Conservation (phyloP, 192 early-diverging fungal genomes). For the Entomortierella chlamydospora region DNA sequence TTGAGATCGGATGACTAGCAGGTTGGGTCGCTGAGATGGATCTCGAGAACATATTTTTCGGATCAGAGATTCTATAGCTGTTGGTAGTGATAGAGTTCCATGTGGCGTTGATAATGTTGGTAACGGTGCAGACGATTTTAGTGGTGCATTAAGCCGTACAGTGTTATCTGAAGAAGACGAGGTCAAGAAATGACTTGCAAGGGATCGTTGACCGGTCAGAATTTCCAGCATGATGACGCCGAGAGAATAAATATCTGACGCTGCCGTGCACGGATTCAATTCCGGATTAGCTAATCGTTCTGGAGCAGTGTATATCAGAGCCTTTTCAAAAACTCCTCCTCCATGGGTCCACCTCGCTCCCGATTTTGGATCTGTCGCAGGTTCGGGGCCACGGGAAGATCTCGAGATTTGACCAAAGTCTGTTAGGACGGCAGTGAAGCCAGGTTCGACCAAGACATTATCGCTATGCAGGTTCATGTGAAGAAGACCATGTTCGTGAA, state of each 20-base stretch:
- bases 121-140: conserved; percentile 1
- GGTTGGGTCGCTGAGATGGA: conserved; percentile 37
- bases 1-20: conserved; percentile 44
- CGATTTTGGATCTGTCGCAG: conserved; percentile 22
- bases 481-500: conserved; percentile 47
- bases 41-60: conserved; percentile 45
- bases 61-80: conserved; percentile 47
- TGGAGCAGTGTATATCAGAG: conserved; percentile 47
- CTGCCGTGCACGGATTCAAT: conserved; percentile 43
- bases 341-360: conserved; percentile 38
- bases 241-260: conserved; percentile 45
- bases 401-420: conserved; percentile 49
- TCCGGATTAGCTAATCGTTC: conserved; percentile 52
- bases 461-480: conserved; percentile 56
- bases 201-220: conserved; percentile 47
- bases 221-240: conserved; percentile 55
- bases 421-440: conserved; percentile 38
- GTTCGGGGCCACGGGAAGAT: conserved; percentile 22
- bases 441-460: conserved; percentile 44
- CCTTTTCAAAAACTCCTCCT: conserved; percentile 45
- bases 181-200: conserved; percentile 38
- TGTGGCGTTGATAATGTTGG: conserved; percentile 40
- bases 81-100: conserved; percentile 32
- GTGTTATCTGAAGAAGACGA: conserved; percentile 21
- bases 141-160: conserved; percentile 8